Evolutionary conservation across 2,329 filamentous ascomycete genomes (phyloP).

Genomic region (Pestalotiopsis sp.): DNA sequence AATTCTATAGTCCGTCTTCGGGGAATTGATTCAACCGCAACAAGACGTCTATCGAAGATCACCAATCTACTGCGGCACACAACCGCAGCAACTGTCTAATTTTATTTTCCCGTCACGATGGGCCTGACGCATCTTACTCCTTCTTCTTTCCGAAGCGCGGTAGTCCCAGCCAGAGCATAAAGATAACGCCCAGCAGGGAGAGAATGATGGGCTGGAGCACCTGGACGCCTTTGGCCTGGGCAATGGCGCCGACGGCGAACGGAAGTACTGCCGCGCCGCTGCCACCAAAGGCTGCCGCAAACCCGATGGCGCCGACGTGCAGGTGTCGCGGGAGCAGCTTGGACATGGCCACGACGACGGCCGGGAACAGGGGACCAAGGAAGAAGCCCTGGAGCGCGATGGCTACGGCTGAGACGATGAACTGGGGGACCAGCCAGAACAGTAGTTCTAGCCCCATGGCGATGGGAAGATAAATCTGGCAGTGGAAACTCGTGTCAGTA

Average conservation of each 20-base stretch:
- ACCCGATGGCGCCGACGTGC: conserved; percentile 78
- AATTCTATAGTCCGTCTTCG: not conserved
- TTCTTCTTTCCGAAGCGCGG: conserved; percentile 42
- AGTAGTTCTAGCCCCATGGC: conserved; percentile 69
- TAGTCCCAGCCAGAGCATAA: conserved; percentile 48
- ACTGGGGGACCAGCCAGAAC: conserved; percentile 81
- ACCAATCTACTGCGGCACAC: not conserved
- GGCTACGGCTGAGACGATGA: conserved; percentile 73
- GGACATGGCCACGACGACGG: conserved; percentile 69
- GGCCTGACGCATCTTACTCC: conserved; percentile 26
- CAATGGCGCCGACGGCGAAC: conserved; percentile 67
- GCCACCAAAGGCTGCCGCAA: conserved; percentile 75
- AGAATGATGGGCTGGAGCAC: conserved; percentile 59
- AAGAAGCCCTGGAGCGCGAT: conserved; percentile 77
- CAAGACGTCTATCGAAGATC: not conserved
- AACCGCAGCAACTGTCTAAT: not conserved
- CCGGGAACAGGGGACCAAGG: conserved; percentile 76
- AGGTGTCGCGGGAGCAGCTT: conserved; percentile 69
- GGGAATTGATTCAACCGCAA: not conserved
- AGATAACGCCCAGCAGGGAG: conserved; percentile 45
- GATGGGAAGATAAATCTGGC: conserved; percentile 62
- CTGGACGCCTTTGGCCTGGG: conserved; percentile 55
- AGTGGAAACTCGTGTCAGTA: not conserved
- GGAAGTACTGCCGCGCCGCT: conserved; percentile 70
- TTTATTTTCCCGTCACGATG: not conserved